These are phyloP conservation scores for Globisporangium canariense DNA, from an alignment of 352 stramenopile genomes.

Conservation along the genomic window DNA sequence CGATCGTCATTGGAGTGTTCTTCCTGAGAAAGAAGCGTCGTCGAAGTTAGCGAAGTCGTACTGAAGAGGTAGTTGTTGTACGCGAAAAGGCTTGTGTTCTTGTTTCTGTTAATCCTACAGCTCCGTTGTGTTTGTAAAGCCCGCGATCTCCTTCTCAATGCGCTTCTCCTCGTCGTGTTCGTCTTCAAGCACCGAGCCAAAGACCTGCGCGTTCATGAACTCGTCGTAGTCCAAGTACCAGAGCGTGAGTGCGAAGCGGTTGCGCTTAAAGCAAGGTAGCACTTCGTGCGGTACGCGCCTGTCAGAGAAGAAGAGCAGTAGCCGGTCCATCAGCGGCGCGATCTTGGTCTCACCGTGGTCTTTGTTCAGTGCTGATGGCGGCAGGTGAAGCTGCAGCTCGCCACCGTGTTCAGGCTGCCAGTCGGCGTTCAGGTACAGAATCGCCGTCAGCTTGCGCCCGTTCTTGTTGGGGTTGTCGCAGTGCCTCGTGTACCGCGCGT, in stretches of 20 bases:
- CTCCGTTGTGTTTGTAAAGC: constrained; percentile 1
- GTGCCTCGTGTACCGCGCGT: constrained; percentile 40
- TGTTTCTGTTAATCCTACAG: background rate
- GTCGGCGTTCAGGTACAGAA: constrained; percentile 46
- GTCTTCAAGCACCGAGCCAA: constrained; percentile 16
- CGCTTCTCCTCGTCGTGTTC: constrained; percentile 11
- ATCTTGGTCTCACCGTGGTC: background rate
- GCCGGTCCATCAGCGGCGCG: constrained; percentile 14
- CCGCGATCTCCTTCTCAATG: constrained; percentile 29
- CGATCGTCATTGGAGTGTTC: constrained; percentile 18
- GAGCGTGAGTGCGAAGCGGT: constrained; percentile 52
- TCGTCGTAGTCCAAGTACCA: constrained; percentile 64
- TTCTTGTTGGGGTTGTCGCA: constrained; percentile 53
- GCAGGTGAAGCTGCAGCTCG: constrained; percentile 28
- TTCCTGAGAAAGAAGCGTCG: constrained; percentile 9
- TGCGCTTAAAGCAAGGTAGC: constrained; percentile 7
- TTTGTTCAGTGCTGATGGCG: background rate
- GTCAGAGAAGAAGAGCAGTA: constrained; percentile 53
- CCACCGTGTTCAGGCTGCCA: constrained; percentile 32
- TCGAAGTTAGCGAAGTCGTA: background rate
- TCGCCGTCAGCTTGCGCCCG: constrained; percentile 46
- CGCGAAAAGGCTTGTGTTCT: too few species aligned
- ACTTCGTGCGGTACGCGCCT: constrained; percentile 45
- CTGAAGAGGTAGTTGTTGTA: too few species aligned
- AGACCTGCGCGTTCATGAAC: constrained; percentile 42